Conservation (phyloP, 1,139 yeast species). For the Hyphopichia wangnamkhiaoensis region DNA sequence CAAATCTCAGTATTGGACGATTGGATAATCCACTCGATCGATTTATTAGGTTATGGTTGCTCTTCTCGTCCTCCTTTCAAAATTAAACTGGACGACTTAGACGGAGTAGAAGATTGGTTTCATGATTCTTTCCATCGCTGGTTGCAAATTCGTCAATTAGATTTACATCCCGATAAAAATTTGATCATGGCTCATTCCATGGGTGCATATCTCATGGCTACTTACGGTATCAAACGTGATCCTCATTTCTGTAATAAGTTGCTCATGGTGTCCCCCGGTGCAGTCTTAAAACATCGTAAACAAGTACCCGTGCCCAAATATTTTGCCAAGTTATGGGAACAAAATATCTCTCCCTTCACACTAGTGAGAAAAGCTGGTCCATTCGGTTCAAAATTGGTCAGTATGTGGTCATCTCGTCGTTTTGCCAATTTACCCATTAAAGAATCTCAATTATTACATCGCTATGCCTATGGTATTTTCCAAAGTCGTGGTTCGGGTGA, state of each 20-base stretch:
- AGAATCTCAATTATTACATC: conserved; percentile 54
- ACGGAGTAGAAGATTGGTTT: conserved; percentile 52
- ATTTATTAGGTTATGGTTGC: conserved; percentile 75
- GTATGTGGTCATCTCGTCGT: conserved; percentile 76
- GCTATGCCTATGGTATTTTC: conserved; percentile 69
- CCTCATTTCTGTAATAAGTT: conserved; percentile 49
- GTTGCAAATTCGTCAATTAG: conserved; percentile 35
- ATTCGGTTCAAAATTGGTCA: conserved; percentile 67
- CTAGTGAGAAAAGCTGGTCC: conserved; percentile 65
- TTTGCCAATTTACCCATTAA: conserved; percentile 48
- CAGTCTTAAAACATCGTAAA: conserved; percentile 49
- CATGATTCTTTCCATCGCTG: conserved; percentile 51
- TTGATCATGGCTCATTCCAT: conserved; percentile 60
- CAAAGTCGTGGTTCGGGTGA: conserved; percentile 76
- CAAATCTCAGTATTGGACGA: conserved; percentile 32
- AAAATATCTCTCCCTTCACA: conserved; percentile 68
- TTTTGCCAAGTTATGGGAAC: conserved; percentile 69
- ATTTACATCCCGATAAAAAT: conserved; percentile 28
- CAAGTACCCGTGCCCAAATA: conserved; percentile 57
- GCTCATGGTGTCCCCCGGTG: conserved; percentile 65
- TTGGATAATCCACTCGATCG: conserved; percentile 74
- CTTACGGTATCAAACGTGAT: conserved; percentile 43
- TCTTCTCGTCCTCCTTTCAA: conserved; percentile 62
- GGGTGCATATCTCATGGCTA: conserved; percentile 59
- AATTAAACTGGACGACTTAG: conserved; percentile 25